Evolutionary conservation across 169 alveolate genomes (phyloP).

Genomic region (Plasmodium falciparum): DNA sequence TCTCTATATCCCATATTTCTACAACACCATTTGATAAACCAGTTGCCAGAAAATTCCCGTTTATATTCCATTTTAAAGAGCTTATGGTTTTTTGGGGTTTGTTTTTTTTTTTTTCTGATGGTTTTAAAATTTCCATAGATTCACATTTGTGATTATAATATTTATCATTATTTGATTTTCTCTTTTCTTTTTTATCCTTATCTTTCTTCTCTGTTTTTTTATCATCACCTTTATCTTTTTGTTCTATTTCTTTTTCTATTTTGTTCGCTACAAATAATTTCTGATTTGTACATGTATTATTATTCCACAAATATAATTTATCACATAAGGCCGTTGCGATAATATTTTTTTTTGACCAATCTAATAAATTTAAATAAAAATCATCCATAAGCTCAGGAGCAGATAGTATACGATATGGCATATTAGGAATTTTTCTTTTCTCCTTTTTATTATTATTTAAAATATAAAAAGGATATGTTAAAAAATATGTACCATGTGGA

Average conservation of each 20-base stretch:
- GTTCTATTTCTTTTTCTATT: constrained; percentile 5
- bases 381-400: constrained; percentile 91
- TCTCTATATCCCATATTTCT: constrained; percentile 87
- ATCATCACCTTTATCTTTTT: not conserved
- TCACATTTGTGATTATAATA: too few species aligned
- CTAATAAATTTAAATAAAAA: constrained; percentile 88
- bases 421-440: constrained; percentile 68
- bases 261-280: constrained; percentile 26
- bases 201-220: too few species aligned
- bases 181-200: constrained; percentile 8
- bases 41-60: constrained; percentile 90
- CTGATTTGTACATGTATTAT: constrained; percentile 15
- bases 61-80: constrained; percentile 89
- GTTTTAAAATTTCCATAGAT: too few species aligned
- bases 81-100: constrained; percentile 83
- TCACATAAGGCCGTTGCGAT: constrained; percentile 87
- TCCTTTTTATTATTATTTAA: constrained; percentile 12
- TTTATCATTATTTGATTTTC: too few species aligned
- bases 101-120: constrained; percentile 7
- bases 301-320: constrained; percentile 86
- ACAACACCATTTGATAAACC: constrained; percentile 92
- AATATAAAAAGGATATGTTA: constrained; percentile 19
- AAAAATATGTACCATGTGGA: not conserved
- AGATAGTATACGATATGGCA: constrained; percentile 70
- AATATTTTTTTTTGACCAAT: constrained; percentile 88